A percentile compares a stretch with the other conserved stretches of the same genome.
These are phyloP conservation scores for Phaeoacremonium minimum DNA, from an alignment of 2,329 filamentous ascomycete species.

Conservation along the genomic window DNA sequence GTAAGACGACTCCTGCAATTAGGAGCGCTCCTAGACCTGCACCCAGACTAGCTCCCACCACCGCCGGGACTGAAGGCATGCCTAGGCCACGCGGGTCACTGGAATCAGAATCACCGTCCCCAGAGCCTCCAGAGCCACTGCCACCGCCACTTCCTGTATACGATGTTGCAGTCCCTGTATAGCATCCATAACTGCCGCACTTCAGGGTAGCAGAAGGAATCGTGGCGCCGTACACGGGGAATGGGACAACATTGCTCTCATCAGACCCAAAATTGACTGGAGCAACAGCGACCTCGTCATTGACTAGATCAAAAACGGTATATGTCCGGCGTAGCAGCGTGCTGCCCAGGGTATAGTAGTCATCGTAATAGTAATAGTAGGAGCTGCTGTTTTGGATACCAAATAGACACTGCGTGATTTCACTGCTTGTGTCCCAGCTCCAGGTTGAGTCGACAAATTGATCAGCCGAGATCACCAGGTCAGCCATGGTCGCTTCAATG, in stretches of 20 bases:
- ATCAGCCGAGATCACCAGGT: slow-evolving; percentile 19
- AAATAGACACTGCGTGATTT: slow-evolving; percentile 18
- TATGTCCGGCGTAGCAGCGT: slow-evolving; percentile 23
- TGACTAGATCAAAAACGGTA: slow-evolving; percentile 24
- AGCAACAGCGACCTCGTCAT: slow-evolving; percentile 24
- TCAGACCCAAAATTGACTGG: slow-evolving; percentile 16
- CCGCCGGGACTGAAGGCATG: slow-evolving; percentile 5
- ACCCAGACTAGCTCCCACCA: slow-evolving; percentile 6
- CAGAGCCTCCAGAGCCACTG: not conserved
- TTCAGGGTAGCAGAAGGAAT: slow-evolving; percentile 17
- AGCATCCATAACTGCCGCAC: slow-evolving; percentile 10
- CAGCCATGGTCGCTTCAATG: slow-evolving; percentile 16
- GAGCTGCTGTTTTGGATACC: slow-evolving; percentile 20
- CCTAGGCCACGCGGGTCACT: not conserved
- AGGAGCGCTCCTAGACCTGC: slow-evolving; percentile 3
- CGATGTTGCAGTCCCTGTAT: not conserved
- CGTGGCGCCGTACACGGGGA: slow-evolving; percentile 16
- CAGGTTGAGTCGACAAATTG: slow-evolving; percentile 1
- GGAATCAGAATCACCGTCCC: not conserved
- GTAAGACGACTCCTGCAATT: slow-evolving; percentile 3
- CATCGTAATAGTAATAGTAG: not conserved
- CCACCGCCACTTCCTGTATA: not conserved
- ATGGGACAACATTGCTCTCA: slow-evolving; percentile 17
- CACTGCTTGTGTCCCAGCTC: not conserved
- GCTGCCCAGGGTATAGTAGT: slow-evolving; percentile 15